A percentile compares a stretch with the other conserved stretches of the same genome.
These are phyloP conservation scores for Vaccinium myrtillus DNA, from an alignment of 148 eudicot species.

Conservation along the genomic window DNA sequence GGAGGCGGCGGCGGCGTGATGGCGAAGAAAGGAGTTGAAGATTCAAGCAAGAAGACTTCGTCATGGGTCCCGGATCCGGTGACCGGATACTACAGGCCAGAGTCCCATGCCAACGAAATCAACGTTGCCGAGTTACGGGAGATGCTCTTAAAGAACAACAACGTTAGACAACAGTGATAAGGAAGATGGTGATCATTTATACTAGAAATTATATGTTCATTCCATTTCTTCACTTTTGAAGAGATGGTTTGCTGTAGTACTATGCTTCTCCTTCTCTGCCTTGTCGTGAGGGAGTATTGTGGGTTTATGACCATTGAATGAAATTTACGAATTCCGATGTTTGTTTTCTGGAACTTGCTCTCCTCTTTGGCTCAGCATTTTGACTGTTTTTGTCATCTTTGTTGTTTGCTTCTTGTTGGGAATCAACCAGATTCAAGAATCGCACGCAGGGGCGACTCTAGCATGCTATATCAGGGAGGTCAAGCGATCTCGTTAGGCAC, in stretches of 20 bases:
- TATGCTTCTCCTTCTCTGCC: background rate
- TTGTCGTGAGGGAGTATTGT: background rate
- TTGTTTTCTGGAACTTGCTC: background rate
- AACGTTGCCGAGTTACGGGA: slow-evolving; percentile 67
- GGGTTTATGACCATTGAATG: background rate
- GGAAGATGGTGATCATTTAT: background rate
- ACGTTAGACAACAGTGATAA: slow-evolving; percentile 22
- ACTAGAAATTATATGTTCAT: background rate
- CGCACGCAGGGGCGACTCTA: background rate
- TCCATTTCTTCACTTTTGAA: background rate
- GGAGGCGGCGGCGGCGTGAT: slow-evolving; percentile 19
- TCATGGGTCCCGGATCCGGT: slow-evolving; percentile 88
- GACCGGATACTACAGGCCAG: slow-evolving; percentile 81
- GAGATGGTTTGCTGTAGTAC: background rate
- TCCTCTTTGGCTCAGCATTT: background rate
- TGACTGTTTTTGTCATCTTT: background rate
- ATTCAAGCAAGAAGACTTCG: slow-evolving; percentile 23
- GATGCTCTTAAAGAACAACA: slow-evolving; percentile 55
- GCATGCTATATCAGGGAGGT: too few relatives aligned
- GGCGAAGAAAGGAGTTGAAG: slow-evolving; percentile 41
- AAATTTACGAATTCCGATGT: background rate
- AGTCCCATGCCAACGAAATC: slow-evolving; percentile 42
- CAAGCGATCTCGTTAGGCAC: too few relatives aligned
- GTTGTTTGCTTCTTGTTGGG: background rate
- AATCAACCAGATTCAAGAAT: background rate